Evolutionary conservation across 371 early-diverging fungal species (phyloP).

Genomic region (Circinella umbellata): DNA sequence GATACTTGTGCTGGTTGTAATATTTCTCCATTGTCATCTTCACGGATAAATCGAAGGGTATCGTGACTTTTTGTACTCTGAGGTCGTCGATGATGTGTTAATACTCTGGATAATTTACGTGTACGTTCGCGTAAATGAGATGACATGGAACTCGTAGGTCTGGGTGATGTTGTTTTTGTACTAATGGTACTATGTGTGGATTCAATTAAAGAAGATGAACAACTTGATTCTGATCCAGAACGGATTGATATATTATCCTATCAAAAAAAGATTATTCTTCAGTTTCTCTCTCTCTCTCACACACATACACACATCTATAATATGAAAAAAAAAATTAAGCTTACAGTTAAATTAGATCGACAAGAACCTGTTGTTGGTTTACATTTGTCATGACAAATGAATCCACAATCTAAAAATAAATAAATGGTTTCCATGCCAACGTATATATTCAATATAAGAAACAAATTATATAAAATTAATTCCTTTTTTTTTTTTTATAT

Average conservation of each 20-base stretch:
- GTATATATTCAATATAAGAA: background rate
- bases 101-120: conserved; percentile 32
- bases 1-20: background rate
- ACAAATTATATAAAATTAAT: no score
- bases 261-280: no score
- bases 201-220: background rate
- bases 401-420: conserved; percentile 27
- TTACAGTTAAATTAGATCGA: background rate
- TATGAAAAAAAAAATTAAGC: background rate
- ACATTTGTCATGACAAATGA: conserved; percentile 51
- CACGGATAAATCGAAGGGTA: conserved; percentile 20
- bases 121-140: conserved; percentile 42
- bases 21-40: conserved; percentile 18
- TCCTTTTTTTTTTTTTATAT: background rate
- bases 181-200: background rate
- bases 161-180: conserved; percentile 8
- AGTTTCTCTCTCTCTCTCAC: no score
- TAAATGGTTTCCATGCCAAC: no score
- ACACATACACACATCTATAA: no score
- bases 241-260: background rate
- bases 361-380: conserved; percentile 19
- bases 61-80: conserved; percentile 29
- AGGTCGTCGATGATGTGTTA: conserved; percentile 21
- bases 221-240: conserved; percentile 9
- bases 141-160: conserved; percentile 39